Percentiles rank a stretch among this genome's conserved stretches.
Conservation (phyloP, 2,329 filamentous ascomycete genomes). For the Scedosporium aurantiacum region DNA sequence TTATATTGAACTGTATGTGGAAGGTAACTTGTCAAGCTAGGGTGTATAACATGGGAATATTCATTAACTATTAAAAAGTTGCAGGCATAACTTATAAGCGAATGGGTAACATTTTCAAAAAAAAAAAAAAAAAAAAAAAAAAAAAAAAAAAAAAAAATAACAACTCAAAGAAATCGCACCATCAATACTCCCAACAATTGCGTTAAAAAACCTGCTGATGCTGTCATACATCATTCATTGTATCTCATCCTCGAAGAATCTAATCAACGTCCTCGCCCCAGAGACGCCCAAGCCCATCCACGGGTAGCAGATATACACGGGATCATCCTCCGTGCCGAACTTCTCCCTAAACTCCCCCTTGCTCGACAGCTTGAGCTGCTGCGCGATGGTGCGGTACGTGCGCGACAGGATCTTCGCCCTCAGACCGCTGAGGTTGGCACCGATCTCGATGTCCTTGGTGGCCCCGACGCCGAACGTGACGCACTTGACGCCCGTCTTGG, state of each 20-base stretch:
- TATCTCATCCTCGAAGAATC: constrained; percentile 70
- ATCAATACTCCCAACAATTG: too few species aligned
- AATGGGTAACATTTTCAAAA: too few species aligned
- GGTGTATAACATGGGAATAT: too few species aligned
- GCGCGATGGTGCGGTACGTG: constrained; percentile 72
- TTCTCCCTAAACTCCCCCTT: constrained; percentile 89
- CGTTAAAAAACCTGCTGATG: too few species aligned
- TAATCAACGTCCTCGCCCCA: constrained; percentile 75
- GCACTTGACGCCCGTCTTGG: constrained; percentile 26
- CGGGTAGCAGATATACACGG: constrained; percentile 83
- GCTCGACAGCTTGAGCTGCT: constrained; percentile 68
- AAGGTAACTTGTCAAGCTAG: too few species aligned
- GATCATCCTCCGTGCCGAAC: constrained; percentile 73
- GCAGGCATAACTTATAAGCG: too few species aligned
- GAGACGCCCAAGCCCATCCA: constrained; percentile 72
- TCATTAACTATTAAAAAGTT: too few species aligned
- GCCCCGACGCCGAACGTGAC: constrained; percentile 87
- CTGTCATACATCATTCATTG: background rate
- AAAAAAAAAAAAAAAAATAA: too few species aligned
- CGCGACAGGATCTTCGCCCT: constrained; percentile 71
- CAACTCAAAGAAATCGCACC: too few species aligned
- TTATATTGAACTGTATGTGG: too few species aligned
- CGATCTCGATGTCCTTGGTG: constrained; percentile 60
- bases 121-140: too few species aligned
- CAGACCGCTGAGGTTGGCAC: constrained; percentile 70